Base-by-base conservation (phyloP, 2,329 filamentous ascomycete species). In the Aspergillus fumigatus region DNA sequence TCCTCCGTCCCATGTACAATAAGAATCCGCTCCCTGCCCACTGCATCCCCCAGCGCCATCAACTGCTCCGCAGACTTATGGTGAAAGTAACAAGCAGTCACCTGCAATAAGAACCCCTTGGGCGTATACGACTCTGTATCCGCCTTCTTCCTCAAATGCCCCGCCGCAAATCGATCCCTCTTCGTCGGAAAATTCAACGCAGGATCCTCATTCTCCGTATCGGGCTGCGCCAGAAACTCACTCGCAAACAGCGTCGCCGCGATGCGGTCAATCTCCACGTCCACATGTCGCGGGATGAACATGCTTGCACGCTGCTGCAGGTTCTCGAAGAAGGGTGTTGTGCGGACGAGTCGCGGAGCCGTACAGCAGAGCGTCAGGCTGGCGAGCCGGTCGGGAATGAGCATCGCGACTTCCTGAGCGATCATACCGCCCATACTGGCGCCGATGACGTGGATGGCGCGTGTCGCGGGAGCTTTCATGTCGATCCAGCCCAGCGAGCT, bases 351-450 rank as follows among this genome's bases (percentile, higher is more conserved):
- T 35, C 71, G 70, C 4, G 85, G 82, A 1, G 85, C 83, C 2
- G 87, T 89, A 70, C 81, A 85, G 59, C 86, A 73, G 3, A 90
- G 79, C 35, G 76, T 80, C 19, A 90, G 75, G 17, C 80, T 83
- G 25, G 77, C 75, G 53, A 89, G 70, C 49, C 82, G 77, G 11
- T 74, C 60, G 3, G 70, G 68, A 38, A 71, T 66, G 4, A 71
- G 59, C 56, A 69, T 65, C 5, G 54, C 82, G 3, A 96, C 68
- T 75, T 96, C 92, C 73, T 96, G 92, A 2, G 89, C 85, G 65
- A 96, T 93, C 92, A 96, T 96, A 67, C 92, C 91, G 61, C 91
- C 91, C 82, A 96, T 89, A 57, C 87, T 90, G 62, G 93, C 85
- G 55, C 91, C 92, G 35, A 89, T 79, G 52, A 95, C 71, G 75